Evolutionary conservation across 2,329 filamentous ascomycete genomes (phyloP), one percentile per base, ranked within the genome.

Genomic region (Pseudopithomyces chartarum): DNA sequence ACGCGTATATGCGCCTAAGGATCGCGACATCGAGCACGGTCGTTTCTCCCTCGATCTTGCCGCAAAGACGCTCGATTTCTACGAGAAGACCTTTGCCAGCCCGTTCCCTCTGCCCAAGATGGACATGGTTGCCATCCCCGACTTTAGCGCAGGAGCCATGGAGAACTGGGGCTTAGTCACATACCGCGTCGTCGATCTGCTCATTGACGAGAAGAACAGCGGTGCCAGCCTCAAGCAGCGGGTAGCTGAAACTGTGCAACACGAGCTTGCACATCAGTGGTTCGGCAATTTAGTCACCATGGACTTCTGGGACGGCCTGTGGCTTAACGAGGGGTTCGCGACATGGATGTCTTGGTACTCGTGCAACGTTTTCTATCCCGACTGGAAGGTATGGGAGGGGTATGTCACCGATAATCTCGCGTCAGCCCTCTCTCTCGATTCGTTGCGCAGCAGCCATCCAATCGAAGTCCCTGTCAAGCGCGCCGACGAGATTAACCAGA

Each of bases 161-260:
- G 93, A 98, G 83, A 98, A 98, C 77, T 98, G 94, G 94, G 94
- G 94, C 73, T 82, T 98, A 51, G 87, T 98, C 65, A 98, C 94
- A 6, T 98, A 97, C 80, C 90, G 94, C 63, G 90, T 96, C 20
- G 93, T 97, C 33, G 92, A 96, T 71, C 78, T 98, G 45, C 84
- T 98, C 57, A 86, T 96, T 60, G 94, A 98, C 68, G 92, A 97
- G 78, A 95, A 96, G 83, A 90, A 86, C 2, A 95, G 91, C 69
- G 90, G 92, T 70, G 93, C 94, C 19, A 89, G 90, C 36, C 91
- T 89, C 59, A 97, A 96, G 81, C 90, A 97, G 80, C 88, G 93
- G 38, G 91, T 98, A 53, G 94, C 94, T 51, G 94, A 97, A 76
- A 92, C 95, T 39, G 94, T 98, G 26, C 93, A 97, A 82, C 94